A percentile compares a stretch with the other conserved stretches of the same genome.
These are phyloP conservation scores for Nitzschia inconspicua DNA, from an alignment of 108 stramenopile species.

Conservation along the genomic window DNA sequence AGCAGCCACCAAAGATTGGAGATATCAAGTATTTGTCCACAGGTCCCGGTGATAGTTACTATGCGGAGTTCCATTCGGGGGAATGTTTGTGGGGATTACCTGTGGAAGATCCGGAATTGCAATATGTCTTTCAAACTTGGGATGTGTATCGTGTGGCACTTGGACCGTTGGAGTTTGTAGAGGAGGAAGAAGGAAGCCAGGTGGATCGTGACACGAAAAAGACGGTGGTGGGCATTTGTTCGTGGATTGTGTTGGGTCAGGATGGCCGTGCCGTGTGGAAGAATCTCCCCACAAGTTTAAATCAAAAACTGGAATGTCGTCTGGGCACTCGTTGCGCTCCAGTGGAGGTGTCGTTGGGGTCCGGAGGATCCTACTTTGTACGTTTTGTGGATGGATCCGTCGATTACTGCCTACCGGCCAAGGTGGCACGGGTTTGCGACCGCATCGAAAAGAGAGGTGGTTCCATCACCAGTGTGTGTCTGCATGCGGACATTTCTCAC, in stretches of 20 bases:
- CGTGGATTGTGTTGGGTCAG: constrained; percentile 66
- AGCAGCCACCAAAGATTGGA: not conserved
- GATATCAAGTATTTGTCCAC: constrained; percentile 55
- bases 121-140: constrained; percentile 47
- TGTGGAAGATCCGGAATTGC: constrained; percentile 47
- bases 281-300: constrained; percentile 66
- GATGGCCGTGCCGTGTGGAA: constrained; percentile 74
- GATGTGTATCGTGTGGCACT: constrained; percentile 73
- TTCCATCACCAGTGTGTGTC: constrained; percentile 33
- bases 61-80: constrained; percentile 61
- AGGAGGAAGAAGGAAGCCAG: not conserved
- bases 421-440: constrained; percentile 52
- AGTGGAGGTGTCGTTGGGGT: constrained; percentile 70
- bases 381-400: constrained; percentile 70
- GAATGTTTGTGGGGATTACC: constrained; percentile 70
- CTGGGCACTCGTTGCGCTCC: constrained; percentile 47
- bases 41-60: constrained; percentile 66
- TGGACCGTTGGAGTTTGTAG: constrained; percentile 30
- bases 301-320: constrained; percentile 38
- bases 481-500: constrained; percentile 47
- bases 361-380: constrained; percentile 67
- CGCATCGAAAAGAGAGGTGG: constrained; percentile 47
- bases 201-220: not conserved
- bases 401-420: constrained; percentile 69
- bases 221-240: constrained; percentile 6